Conservation (phyloP, 768 basidiomycete species). For the Pisolithus marmoratus region DNA sequence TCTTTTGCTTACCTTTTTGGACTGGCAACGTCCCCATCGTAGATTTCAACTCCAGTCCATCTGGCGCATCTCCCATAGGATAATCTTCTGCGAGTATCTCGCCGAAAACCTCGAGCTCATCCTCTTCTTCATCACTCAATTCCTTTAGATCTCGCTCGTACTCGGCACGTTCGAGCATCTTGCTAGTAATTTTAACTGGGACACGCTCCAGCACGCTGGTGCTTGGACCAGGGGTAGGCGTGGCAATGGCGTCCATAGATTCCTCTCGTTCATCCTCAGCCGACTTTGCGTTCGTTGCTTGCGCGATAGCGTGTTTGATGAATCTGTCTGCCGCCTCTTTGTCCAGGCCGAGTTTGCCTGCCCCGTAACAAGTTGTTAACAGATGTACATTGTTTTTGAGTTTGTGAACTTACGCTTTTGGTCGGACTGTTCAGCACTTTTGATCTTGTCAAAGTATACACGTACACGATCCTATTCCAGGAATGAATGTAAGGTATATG, state of each 20-base stretch:
- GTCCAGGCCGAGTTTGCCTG: slow-evolving; percentile 53
- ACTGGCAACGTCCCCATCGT: background rate
- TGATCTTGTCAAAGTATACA: slow-evolving; percentile 80
- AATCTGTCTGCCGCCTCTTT: slow-evolving; percentile 76
- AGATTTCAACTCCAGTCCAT: slow-evolving; percentile 1
- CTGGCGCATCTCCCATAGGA: slow-evolving; percentile 4
- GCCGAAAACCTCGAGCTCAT: slow-evolving; percentile 33
- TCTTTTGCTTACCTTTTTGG: slow-evolving; percentile 35
- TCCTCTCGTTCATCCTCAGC: slow-evolving; percentile 28
- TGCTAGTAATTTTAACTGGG: slow-evolving; percentile 57
- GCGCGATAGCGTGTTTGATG: slow-evolving; percentile 77
- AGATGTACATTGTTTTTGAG: background rate
- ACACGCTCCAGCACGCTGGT: slow-evolving; percentile 25
- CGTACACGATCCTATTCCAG: slow-evolving; percentile 59
- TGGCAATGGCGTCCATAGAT: background rate
- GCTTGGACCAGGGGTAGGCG: slow-evolving; percentile 1
- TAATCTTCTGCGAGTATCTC: slow-evolving; percentile 13
- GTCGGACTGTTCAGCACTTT: slow-evolving; percentile 63
- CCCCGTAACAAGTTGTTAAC: background rate
- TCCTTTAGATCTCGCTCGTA: slow-evolving; percentile 55
- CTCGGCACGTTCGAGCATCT: slow-evolving; percentile 66
- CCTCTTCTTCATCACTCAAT: slow-evolving; percentile 36
- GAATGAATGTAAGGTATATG: background rate
- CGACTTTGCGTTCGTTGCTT: slow-evolving; percentile 37
- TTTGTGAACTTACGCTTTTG: slow-evolving; percentile 30